These are phyloP conservation scores for Ramaria sp. DNA, from an alignment of 768 basidiomycete genomes.

Conservation along the genomic window DNA sequence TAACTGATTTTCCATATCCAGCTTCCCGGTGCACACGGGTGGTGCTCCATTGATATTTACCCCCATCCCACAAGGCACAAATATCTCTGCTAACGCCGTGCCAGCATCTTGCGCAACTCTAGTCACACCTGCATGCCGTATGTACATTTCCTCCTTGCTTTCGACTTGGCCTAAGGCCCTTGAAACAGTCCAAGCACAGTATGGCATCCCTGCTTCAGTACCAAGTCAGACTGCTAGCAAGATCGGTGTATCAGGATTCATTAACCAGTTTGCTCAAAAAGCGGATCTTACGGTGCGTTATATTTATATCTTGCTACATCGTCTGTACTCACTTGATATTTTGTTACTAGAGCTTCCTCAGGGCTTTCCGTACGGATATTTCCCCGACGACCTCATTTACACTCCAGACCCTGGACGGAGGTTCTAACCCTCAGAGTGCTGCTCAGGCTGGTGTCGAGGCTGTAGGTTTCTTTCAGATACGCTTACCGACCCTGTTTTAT, in stretches of 20 bases:
- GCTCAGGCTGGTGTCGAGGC: constrained; percentile 10
- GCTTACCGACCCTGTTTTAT: neutral
- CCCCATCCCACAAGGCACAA: neutral
- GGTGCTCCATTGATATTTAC: neutral
- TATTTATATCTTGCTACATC: neutral
- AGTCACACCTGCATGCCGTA: constrained; percentile 19
- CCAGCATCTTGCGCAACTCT: constrained; percentile 16
- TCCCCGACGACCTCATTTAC: constrained; percentile 8
- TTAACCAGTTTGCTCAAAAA: constrained; percentile 2
- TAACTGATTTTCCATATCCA: constrained; percentile 8
- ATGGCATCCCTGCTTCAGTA: constrained; percentile 24
- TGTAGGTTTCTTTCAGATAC: neutral
- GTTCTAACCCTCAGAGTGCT: constrained; percentile 6
- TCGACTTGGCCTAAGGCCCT: neutral
- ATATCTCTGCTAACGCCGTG: constrained; percentile 9
- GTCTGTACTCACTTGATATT: neutral
- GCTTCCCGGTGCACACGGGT: neutral
- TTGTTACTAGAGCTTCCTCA: constrained; percentile 6
- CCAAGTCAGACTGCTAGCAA: constrained; percentile 17
- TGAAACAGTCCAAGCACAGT: constrained; percentile 6
- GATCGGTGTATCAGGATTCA: constrained; percentile 22
- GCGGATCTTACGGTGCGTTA: neutral
- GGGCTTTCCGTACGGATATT: constrained; percentile 10
- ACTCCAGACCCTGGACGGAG: constrained; percentile 8
- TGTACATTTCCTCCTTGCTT: neutral